Evolutionary conservation across 176 grass and related monocot genomes (phyloP), one percentile per base, ranked within the genome.

Genomic region (Cenchrus purpureus): DNA sequence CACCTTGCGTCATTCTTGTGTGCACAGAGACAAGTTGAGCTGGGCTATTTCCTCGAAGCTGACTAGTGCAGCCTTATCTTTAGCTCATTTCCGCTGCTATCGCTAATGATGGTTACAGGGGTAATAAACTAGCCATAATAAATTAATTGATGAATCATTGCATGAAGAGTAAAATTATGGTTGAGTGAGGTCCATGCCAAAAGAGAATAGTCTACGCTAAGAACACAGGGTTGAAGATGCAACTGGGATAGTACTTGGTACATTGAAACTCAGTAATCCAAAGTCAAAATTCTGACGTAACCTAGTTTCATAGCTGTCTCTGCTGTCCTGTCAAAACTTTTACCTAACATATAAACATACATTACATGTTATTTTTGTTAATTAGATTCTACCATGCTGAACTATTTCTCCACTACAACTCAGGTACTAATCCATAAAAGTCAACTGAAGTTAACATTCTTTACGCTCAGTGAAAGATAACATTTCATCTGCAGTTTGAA

Each of bases 31-130:
- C 60, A 83, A 68, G 53, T 91, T 65, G 81, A 80, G 14, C 25
- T 62, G 14, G 80, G 62, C 46, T 52, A 67, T 70, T 87, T 87
- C 89, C 63, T 81, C 63, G 85, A 91, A 84, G 74, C 76, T 80
- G 81, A 64, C 61, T 84, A 70, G 8, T 56, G 46, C 22, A 87
- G 22, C 44, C 69, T 80, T 84, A 56, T 87, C 80, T 79, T 68
- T 74, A 63, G 52, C 74, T 79, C 67, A 69, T 90, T 62, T 20
- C 61, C 16, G 70, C 75, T 79, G 61, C 69, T 90, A 74, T 61
- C 68, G 51, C 42, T 74, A 84, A 80, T 22, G 74, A 75, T 87
- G 80, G 68, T 84, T 74, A 61, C 15, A 55, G 49, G 20, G 22
- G 12, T 29, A 83, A 74, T 86, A 90, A 67, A 79, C 44, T 68